Evolutionary conservation across 306 rosid species (phyloP), one percentile per base, ranked within the genome.

Genomic region (Dalbergia oliveri): DNA sequence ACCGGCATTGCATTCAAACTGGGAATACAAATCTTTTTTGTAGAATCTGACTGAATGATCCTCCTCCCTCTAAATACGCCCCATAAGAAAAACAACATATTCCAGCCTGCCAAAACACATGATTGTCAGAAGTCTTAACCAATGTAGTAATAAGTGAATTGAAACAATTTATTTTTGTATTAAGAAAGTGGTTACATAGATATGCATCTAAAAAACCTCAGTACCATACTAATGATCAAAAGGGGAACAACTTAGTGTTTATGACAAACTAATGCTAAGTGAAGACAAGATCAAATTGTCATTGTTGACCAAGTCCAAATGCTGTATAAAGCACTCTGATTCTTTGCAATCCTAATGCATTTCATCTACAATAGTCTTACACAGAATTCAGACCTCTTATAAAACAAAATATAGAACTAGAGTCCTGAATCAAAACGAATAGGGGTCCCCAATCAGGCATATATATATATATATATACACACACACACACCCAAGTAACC

Each of bases 51-150:
- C 75, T 84, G 82, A 81, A 66, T 82, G 57, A 47, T 72, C 88
- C 81, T 91, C 77, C 82, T 84, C 44, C 95, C 95, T 82, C 90
- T 88, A 87, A 95, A 93, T 58, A 95, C 92, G 18, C 99, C 99
- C 99, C 99, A 95, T 59, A 95, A 83, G 93, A 83, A 95, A 83
- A 88, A 89, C 75, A 95, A 78, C 91, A 89, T 95, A 88, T 95
- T 95, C 99, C 99, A 95, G 77, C 97, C 99, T 95, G 92, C 75
- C 75, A 86, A 84, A 50, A 70, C 56, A 79, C 11, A 51, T 54
- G 65, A 76, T 21, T 18, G 51, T 77, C 62, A 83, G 77, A 73
- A 74, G 53, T 67, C 58, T 35, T 14, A 39, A 57, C 66, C 60
- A 15, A 37, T 8, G 45, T 5, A 26, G 16, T 57, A 58, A 26